Conservation (phyloP, 108 stramenopile species). For the Phaeodactylum tricornutum region DNA sequence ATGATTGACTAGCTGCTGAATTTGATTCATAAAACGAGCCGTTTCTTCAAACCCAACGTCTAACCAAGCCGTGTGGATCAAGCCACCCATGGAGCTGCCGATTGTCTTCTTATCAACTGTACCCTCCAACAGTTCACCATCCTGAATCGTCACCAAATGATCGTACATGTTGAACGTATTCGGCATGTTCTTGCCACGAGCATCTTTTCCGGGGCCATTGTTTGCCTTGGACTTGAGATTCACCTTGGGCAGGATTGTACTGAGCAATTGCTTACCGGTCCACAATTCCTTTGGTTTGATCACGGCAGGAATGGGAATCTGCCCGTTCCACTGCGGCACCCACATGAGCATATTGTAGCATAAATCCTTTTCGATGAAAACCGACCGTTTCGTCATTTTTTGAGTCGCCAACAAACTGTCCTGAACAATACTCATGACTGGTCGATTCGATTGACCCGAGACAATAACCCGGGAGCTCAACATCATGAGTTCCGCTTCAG, state of each 20-base stretch:
- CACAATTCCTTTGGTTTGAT: constrained; percentile 92
- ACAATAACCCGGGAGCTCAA: constrained; percentile 93
- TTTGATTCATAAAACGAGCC: constrained; percentile 95
- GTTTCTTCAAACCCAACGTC: constrained; percentile 92
- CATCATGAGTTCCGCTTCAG: constrained; percentile 97
- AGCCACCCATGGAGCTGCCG: constrained; percentile 89
- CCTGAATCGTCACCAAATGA: constrained; percentile 80
- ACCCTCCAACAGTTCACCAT: constrained; percentile 91
- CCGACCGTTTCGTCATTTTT: constrained; percentile 94
- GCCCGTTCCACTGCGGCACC: constrained; percentile 88
- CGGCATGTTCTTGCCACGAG: constrained; percentile 39
- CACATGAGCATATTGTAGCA: constrained; percentile 96
- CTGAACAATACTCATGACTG: constrained; percentile 99
- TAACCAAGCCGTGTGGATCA: constrained; percentile 96
- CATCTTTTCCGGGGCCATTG: constrained; percentile 68
- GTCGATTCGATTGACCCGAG: constrained; percentile 94
- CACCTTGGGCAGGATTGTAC: constrained; percentile 87
- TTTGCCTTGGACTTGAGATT: constrained; percentile 83
- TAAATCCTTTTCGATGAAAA: constrained; percentile 91
- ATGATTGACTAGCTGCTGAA: constrained; percentile 90
- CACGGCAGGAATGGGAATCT: constrained; percentile 91
- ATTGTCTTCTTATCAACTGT: constrained; percentile 97
- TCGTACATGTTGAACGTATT: constrained; percentile 89
- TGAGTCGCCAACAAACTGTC: constrained; percentile 89
- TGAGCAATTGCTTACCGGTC: constrained; percentile 98